A percentile compares a stretch with the other conserved stretches of the same genome.
Conservation (phyloP, 768 basidiomycete genomes). For the Agaricus subrufescens region DNA sequence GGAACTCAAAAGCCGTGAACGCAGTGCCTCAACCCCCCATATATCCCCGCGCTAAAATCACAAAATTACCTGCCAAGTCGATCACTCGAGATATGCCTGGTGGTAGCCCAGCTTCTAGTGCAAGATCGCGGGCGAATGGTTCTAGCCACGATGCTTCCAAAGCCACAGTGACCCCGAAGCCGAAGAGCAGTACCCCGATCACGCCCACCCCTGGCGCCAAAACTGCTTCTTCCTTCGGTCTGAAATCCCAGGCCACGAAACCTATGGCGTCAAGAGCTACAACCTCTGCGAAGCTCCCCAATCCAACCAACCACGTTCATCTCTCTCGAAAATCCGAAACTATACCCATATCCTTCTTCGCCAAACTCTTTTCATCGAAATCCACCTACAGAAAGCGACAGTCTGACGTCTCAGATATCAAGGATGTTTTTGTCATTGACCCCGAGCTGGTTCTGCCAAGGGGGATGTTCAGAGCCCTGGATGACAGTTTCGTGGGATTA, state of each 20-base stretch:
- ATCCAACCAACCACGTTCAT: conserved; percentile 5
- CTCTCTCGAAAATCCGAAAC: conserved; percentile 2
- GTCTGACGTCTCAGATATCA: conserved; percentile 3
- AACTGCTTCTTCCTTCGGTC: neutral
- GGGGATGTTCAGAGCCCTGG: conserved; percentile 2
- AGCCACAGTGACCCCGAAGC: neutral
- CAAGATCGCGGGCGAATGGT: too few species aligned
- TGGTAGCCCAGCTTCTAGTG: neutral
- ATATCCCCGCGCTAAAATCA: too few species aligned
- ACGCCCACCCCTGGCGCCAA: neutral
- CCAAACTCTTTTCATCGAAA: neutral
- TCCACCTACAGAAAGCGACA: neutral
- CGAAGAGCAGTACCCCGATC: neutral
- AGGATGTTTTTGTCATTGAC: conserved; percentile 10
- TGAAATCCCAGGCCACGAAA: neutral
- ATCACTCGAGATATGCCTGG: neutral
- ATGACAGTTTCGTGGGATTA: conserved; percentile 1
- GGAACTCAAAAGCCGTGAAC: neutral
- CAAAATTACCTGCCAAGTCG: neutral
- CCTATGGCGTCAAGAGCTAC: neutral
- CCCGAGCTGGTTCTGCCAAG: conserved; percentile 5
- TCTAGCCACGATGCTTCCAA: too few species aligned
- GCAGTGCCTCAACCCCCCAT: neutral
- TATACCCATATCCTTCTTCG: neutral
- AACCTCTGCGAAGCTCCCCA: neutral